Conservation (phyloP, 345 rosid genomes). For the Euphorbia peplus region DNA sequence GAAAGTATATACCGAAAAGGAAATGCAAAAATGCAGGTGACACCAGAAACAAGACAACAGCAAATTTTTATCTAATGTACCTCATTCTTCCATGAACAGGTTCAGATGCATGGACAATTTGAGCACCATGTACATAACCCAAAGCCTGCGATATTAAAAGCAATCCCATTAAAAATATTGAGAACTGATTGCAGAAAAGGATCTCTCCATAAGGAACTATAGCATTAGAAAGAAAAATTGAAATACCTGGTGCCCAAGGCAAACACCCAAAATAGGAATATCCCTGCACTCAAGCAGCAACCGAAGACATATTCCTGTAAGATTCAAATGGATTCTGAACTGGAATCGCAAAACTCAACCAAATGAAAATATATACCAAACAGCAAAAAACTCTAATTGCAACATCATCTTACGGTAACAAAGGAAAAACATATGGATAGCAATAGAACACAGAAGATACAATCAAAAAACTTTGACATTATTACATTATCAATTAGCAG, state of each 20-base stretch:
- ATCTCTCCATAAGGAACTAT: neutral
- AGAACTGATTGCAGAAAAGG: neutral
- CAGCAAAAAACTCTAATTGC: conserved; percentile 5
- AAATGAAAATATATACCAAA: neutral
- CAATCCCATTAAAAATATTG: conserved; percentile 10
- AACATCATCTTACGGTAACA: neutral
- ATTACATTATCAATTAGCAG: too few species aligned
- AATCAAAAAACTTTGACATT: too few species aligned
- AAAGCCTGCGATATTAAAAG: conserved; percentile 59
- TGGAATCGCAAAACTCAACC: conserved; percentile 12
- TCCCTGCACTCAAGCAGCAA: conserved; percentile 77
- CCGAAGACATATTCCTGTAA: conserved; percentile 81
- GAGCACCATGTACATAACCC: conserved; percentile 89
- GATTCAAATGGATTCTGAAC: conserved; percentile 28
- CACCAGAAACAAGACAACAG: conserved; percentile 1
- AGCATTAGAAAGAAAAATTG: neutral
- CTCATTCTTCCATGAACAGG: conserved; percentile 97
- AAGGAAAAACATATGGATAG: too few species aligned
- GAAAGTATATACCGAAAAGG: neutral
- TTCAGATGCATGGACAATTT: conserved; percentile 76
- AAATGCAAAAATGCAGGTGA: neutral
- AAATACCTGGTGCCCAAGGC: conserved; percentile 94
- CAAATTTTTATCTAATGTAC: conserved; percentile 38
- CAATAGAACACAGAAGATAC: neutral
- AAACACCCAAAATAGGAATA: conserved; percentile 87